Evolutionary conservation across 345 rosid genomes (phyloP), one percentile per base, ranked within the genome.

Genomic region (Heritiera littoralis): DNA sequence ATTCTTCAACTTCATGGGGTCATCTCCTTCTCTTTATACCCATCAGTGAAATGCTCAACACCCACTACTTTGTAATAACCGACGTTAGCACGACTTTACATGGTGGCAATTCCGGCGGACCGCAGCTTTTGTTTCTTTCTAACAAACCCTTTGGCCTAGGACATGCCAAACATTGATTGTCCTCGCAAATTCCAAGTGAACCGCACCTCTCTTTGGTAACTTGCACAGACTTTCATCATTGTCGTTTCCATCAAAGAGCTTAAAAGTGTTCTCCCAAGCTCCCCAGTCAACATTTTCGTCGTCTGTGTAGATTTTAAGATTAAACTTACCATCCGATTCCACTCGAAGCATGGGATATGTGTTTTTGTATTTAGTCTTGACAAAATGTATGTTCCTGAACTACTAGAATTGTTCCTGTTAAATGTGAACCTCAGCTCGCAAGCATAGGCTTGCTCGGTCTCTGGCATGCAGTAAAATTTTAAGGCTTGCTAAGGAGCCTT

Each of bases 1-100:
- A 11, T 80, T 51, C 12, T 40, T 45, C 45, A 74, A 75, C 74
- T 74, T 82, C 81, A 59, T 65, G 3, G 81, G 72, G 23, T 80
- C 82, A 38, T 78, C 79, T 32, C 86, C 88, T 28, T 70, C 59
- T 28, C 20, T 7, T 10, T 49, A 28, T 70, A 35, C 38, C 1
- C 43, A 9, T 70, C 28, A 7, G 13, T 49, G n/a, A 48, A 70
- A 70, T 70, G 59, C 59, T 56, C 54, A 7, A 59, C 77, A 5
- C 67, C 54, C 35, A 59, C 77, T 9, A 74, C 66, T 45, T 59
- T 43, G 66, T 74, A 74, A 5, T 74, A 74, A 2, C 51, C 63
- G 8, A 74, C 76, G 63, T 54, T 52, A 35, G 76, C 15, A 35
- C 63, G 43, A 32, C 61, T 40, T 28, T 51, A 51, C 76, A 72